Evolutionary conservation across 2,329 filamentous ascomycete species (phyloP).

Genomic region (Alternaria gaisen): DNA sequence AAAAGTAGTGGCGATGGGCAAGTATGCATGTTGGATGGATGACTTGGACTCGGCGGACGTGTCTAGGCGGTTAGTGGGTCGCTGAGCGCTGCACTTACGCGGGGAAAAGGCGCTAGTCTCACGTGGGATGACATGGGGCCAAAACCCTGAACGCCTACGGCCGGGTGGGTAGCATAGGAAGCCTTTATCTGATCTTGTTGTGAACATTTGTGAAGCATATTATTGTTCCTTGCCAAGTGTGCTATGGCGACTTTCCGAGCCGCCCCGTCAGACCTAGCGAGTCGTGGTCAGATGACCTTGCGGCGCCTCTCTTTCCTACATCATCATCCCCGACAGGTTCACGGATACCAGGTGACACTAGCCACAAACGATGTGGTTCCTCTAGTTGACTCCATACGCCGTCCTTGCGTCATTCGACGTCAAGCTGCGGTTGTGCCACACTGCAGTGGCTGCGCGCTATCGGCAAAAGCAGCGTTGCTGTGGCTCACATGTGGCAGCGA

Average conservation of each 20-base stretch:
- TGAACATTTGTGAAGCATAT: neutral
- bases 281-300: neutral
- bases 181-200: neutral
- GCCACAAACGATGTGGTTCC: neutral
- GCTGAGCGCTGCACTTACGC: slow-evolving; percentile 32
- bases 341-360: neutral
- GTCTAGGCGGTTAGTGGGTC: slow-evolving; percentile 32
- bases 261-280: neutral
- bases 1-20: slow-evolving; percentile 20
- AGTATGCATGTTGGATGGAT: slow-evolving; percentile 19
- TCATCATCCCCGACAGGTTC: neutral
- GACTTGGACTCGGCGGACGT: slow-evolving; percentile 26
- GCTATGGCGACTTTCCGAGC: neutral
- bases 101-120: slow-evolving; percentile 37
- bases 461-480: neutral
- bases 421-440: slow-evolving; percentile 1
- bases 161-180: neutral
- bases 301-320: neutral
- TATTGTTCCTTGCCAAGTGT: neutral
- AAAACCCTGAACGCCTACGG: slow-evolving; percentile 1
- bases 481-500: neutral
- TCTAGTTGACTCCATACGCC: slow-evolving; percentile 6
- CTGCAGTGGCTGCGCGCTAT: slow-evolving; percentile 1
- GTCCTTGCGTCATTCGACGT: neutral
- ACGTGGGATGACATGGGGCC: slow-evolving; percentile 27